These are phyloP conservation scores for Colletotrichum horii DNA, from an alignment of 2,329 filamentous ascomycete genomes.

Conservation along the genomic window DNA sequence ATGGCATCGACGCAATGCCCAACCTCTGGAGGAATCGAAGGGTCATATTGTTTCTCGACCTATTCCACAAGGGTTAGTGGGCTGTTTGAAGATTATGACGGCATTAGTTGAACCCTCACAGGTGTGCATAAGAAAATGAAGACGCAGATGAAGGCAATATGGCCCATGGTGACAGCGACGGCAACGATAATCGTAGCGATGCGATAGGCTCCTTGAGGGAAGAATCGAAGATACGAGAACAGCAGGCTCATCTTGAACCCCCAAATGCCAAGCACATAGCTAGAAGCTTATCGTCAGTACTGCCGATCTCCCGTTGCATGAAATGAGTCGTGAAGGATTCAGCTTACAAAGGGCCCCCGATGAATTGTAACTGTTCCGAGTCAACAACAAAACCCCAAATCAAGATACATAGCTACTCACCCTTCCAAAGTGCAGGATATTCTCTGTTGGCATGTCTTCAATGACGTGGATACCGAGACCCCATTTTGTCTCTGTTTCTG, in stretches of 20 bases:
- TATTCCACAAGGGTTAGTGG: neutral
- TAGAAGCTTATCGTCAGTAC: constrained; percentile 18
- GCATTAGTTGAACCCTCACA: constrained; percentile 2
- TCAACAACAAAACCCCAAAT: neutral
- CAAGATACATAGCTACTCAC: neutral
- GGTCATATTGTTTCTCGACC: constrained; percentile 45
- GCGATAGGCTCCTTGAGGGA: constrained; percentile 40
- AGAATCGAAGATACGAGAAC: constrained; percentile 48
- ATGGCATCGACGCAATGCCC: constrained; percentile 43
- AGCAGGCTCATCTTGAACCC: constrained; percentile 52
- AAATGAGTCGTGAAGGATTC: neutral
- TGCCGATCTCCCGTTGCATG: neutral
- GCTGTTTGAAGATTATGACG: accelerated
- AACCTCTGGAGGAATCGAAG: constrained; percentile 29
- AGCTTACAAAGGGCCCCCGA: constrained; percentile 45
- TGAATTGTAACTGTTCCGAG: constrained; percentile 37
- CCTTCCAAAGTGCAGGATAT: constrained; percentile 42
- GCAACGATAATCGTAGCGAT: constrained; percentile 36
- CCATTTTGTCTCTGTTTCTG: constrained; percentile 44
- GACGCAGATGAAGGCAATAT: constrained; percentile 41
- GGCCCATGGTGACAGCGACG: constrained; percentile 37
- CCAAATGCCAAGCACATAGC: constrained; percentile 46
- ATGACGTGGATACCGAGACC: constrained; percentile 41
- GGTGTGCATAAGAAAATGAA: constrained; percentile 41
- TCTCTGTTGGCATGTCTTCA: constrained; percentile 39